Evolutionary conservation across 2,329 filamentous ascomycete genomes (phyloP).

Genomic region (Berkeleyomyces basicola): DNA sequence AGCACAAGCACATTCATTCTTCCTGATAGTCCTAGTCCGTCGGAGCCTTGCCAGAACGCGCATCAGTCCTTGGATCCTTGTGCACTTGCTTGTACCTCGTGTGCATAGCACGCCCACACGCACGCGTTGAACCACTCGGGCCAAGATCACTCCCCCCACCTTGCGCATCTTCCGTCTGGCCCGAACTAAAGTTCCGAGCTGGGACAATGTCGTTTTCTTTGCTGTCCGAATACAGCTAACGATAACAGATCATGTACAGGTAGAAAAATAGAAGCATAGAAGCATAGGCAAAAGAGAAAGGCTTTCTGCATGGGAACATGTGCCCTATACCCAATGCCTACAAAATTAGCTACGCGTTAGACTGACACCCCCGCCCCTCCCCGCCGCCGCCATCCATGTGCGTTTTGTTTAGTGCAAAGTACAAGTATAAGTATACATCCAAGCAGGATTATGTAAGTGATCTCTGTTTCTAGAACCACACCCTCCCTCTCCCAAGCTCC

Average conservation of each 20-base stretch:
- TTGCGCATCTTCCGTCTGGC: neutral
- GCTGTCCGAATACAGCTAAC: neutral
- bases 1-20: too few species aligned
- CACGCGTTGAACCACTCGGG: neutral
- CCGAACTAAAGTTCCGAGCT: neutral
- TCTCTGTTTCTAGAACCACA: constrained; percentile 4
- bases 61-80: neutral
- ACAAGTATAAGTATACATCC: too few species aligned
- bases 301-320: too few species aligned
- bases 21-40: too few species aligned
- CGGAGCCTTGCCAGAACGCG: too few species aligned
- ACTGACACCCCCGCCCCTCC: neutral
- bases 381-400: neutral
- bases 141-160: neutral
- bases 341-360: too few species aligned
- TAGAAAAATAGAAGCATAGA: neutral
- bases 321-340: too few species aligned
- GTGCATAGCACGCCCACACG: neutral
- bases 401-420: neutral
- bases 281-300: neutral
- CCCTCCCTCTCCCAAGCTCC: neutral
- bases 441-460: neutral
- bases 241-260: neutral
- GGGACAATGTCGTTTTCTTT: neutral
- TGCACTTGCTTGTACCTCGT: neutral